Percentiles rank a stretch among this genome's conserved stretches.
phyloP scores from a whole-genome alignment of 805 yeast species.

The Starmerella bombi region DNA sequence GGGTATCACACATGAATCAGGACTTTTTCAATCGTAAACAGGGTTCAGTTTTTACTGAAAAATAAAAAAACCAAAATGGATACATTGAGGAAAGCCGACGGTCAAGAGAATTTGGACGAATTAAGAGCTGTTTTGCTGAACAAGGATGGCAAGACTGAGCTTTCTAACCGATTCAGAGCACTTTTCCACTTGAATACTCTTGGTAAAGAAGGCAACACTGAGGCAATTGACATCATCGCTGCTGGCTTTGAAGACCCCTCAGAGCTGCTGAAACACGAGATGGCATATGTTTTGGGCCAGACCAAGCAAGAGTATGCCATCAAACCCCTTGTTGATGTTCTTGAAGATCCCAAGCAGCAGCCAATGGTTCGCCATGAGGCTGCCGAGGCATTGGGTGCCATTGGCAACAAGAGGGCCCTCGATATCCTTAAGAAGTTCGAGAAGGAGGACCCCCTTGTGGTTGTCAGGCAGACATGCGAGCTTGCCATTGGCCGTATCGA shows the following conservation, averaged over 20 bases:
- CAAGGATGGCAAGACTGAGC: conserved; percentile 45
- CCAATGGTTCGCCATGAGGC: conserved; percentile 99
- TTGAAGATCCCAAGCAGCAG: conserved; percentile 49
- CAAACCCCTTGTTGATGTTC: conserved; percentile 57
- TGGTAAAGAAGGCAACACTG: conserved; percentile 56
- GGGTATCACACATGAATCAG: too few species aligned
- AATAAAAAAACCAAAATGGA: too few species aligned
- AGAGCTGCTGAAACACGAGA: conserved; percentile 91
- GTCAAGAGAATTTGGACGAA: conserved; percentile 17
- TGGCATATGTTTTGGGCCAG: conserved; percentile 94
- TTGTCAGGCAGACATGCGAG: conserved; percentile 94
- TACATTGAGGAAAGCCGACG: conserved; percentile 22
- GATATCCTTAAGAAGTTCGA: conserved; percentile 51
- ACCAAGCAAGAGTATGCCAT: conserved; percentile 74
- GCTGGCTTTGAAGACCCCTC: conserved; percentile 69
- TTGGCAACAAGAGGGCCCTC: conserved; percentile 67
- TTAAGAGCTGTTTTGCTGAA: conserved; percentile 25
- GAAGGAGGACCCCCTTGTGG: conserved; percentile 64
- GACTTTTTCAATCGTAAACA: too few species aligned
- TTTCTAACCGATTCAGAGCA: conserved; percentile 87
- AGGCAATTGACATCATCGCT: conserved; percentile 72
- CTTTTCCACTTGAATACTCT: conserved; percentile 76
- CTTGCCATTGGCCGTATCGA: conserved; percentile 87
- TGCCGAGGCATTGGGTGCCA: conserved; percentile 96
- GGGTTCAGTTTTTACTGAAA: too few species aligned